Evolutionary conservation across 768 basidiomycete genomes (phyloP), one percentile per base, ranked within the genome.

Genomic region (Phylloporus sp.): DNA sequence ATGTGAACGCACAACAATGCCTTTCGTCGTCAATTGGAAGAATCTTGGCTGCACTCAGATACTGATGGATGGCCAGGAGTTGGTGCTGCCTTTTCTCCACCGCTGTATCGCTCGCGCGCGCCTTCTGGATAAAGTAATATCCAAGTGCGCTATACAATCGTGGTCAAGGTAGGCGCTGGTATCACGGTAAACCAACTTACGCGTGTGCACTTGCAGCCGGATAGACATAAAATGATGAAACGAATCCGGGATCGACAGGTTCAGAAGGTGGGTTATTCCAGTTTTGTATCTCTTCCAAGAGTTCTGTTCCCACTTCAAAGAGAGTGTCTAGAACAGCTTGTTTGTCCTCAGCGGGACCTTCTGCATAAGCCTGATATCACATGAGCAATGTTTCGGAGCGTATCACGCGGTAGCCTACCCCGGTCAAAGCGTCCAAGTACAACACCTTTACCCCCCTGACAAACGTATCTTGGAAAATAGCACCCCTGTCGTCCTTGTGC

Each of bases 1-100:
- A 9, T 10, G 14, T 11, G 7, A 29, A 38, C 32, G 21, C 18
- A 43, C 34, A 40, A 9, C n/a, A 44, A 9, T 35, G 18, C 11
- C 32, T 35, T 32, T 53, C 40, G 6, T 53, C 35, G 29, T 41
- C 41, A 9, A 9, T 7, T n/a, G 53, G 47, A 40, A 55, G 7
- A 7, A 8, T 21, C 6, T 3, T 6, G 2, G 15, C 27, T 18
- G 38, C 50, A 4, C 10, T 15, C 5, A 13, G 18, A 33, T 35
- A 54, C 4, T 27, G 13, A 10, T 23, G 14, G 2, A 26, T 10
- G 4, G 26, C 32, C 18, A 39, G 13, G 2, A 5, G n/a, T 17
- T 32, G 14, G 8, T 20, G 9, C 41, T 6, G 2, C 23, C 2
- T 38, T n/a, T 28, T 17, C n/a, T 42, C 48, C 8, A 0, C 1